Evolutionary conservation across 2,329 filamentous ascomycete species (phyloP).

Genomic region (Dothistroma pini): DNA sequence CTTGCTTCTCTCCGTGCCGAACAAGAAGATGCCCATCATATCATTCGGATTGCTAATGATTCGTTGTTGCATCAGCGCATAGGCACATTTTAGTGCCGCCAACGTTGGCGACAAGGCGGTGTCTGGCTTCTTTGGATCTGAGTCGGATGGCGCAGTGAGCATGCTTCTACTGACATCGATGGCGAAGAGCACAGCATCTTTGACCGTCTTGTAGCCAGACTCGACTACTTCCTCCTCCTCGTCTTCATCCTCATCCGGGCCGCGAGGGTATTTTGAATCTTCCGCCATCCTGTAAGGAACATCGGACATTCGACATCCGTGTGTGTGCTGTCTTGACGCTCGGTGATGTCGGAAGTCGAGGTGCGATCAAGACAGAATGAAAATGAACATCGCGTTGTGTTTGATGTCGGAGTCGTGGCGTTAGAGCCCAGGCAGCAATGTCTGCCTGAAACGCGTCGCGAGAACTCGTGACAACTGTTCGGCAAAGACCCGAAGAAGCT

Average conservation of each 20-base stretch:
- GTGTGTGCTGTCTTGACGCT: background rate
- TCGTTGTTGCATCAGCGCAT: conserved; percentile 93
- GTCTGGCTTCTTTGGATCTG: conserved; percentile 70
- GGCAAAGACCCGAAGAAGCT: background rate
- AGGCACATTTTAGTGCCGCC: conserved; percentile 89
- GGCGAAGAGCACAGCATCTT: conserved; percentile 97
- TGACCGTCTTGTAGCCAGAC: conserved; percentile 77
- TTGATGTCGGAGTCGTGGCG: background rate
- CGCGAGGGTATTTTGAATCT: conserved; percentile 29
- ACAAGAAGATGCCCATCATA: conserved; percentile 93
- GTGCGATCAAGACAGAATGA: background rate
- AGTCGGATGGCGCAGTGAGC: conserved; percentile 63
- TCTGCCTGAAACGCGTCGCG: background rate
- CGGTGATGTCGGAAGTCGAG: background rate
- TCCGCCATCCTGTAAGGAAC: conserved; percentile 18
- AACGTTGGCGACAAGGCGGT: conserved; percentile 68
- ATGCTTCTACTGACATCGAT: conserved; percentile 89
- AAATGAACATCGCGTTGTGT: background rate
- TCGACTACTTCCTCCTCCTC: conserved; percentile 64
- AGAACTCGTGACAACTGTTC: background rate
- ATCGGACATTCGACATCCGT: background rate
- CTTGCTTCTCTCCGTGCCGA: conserved; percentile 81
- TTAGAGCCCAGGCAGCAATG: background rate
- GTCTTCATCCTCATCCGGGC: conserved; percentile 36
- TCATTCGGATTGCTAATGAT: conserved; percentile 96